Evolutionary conservation across 805 yeast genomes (phyloP).

Genomic region (Kazachstania africana): DNA sequence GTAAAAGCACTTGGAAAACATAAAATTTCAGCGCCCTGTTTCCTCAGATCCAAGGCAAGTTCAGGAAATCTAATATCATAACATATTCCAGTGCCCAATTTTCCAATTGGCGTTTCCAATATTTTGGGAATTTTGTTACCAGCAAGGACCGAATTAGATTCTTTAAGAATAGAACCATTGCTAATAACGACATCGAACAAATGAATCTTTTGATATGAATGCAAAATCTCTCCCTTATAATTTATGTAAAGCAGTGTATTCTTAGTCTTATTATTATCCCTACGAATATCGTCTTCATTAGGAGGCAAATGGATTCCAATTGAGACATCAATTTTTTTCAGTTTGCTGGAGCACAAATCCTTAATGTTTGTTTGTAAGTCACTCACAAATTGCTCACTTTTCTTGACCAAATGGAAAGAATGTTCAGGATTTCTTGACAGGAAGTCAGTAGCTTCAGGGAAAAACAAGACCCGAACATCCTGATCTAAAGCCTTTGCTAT

Average conservation of each 20-base stretch:
- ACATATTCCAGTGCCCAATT: constrained; percentile 65
- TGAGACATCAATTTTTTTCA: constrained; percentile 47
- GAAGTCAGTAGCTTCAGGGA: constrained; percentile 93
- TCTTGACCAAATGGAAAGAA: constrained; percentile 48
- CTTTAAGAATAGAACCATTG: constrained; percentile 72
- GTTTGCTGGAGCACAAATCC: constrained; percentile 25
- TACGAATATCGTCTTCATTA: constrained; percentile 6
- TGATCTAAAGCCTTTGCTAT: constrained; percentile 50
- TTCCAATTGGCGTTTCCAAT: constrained; percentile 47
- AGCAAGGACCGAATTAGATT: constrained; percentile 70
- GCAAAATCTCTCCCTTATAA: constrained; percentile 48
- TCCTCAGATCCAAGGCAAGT: constrained; percentile 49
- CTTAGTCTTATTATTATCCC: constrained; percentile 36
- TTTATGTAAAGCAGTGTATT: constrained; percentile 68
- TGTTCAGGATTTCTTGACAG: constrained; percentile 60
- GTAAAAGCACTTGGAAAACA: constrained; percentile 92
- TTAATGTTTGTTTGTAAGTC: constrained; percentile 35
- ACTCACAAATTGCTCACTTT: constrained; percentile 33
- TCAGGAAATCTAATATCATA: constrained; percentile 87
- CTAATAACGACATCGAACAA: constrained; percentile 75
- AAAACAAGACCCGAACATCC: constrained; percentile 58
- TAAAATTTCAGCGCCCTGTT: constrained; percentile 62
- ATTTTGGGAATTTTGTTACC: constrained; percentile 48
- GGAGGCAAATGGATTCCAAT: constrained; percentile 87
- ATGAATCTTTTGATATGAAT: constrained; percentile 76